phyloP scores from a whole-genome alignment of 1,284 basidiomycete species.

The Exobasidium rhododendri region DNA sequence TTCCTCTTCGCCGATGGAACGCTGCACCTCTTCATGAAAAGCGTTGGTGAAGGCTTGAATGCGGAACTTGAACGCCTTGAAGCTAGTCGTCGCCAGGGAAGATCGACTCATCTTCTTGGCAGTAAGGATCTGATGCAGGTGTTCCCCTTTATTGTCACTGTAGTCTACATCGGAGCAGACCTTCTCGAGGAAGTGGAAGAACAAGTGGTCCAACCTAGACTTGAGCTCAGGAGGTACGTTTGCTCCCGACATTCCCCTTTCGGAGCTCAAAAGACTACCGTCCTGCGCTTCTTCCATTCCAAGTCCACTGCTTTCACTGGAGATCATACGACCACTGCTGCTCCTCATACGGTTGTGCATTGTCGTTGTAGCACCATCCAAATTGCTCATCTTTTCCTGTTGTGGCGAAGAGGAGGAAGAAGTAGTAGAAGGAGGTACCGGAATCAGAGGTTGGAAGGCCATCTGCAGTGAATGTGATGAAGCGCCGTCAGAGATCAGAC shows the following conservation, averaged over 20 bases:
- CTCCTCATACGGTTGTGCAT: neutral
- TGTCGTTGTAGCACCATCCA: neutral
- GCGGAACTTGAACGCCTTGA: constrained; percentile 97
- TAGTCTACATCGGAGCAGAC: constrained; percentile 91
- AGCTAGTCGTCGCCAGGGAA: constrained; percentile 65
- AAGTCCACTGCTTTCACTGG: neutral
- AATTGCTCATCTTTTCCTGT: neutral
- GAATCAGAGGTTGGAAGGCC: neutral
- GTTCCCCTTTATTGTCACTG: constrained; percentile 88
- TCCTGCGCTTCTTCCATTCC: constrained; percentile 18
- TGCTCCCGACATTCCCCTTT: constrained; percentile 11
- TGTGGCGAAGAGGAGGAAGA: no score
- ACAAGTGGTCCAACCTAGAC: constrained; percentile 78
- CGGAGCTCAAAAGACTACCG: constrained; percentile 10
- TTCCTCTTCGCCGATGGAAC: constrained; percentile 58
- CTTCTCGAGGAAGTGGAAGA: constrained; percentile 81
- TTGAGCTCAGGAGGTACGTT: constrained; percentile 64
- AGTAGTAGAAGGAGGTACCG: neutral
- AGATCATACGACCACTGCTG: neutral
- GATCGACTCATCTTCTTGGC: constrained; percentile 22
- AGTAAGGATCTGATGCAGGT: constrained; percentile 81
- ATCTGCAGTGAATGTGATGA: neutral
- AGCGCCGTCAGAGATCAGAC: neutral
- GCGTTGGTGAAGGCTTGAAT: constrained; percentile 98
- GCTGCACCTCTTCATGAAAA: constrained; percentile 80